Percentiles rank a stretch among this genome's conserved stretches.
phyloP scores from a whole-genome alignment of 768 basidiomycete genomes.

The Lactarius hengduanensis region DNA sequence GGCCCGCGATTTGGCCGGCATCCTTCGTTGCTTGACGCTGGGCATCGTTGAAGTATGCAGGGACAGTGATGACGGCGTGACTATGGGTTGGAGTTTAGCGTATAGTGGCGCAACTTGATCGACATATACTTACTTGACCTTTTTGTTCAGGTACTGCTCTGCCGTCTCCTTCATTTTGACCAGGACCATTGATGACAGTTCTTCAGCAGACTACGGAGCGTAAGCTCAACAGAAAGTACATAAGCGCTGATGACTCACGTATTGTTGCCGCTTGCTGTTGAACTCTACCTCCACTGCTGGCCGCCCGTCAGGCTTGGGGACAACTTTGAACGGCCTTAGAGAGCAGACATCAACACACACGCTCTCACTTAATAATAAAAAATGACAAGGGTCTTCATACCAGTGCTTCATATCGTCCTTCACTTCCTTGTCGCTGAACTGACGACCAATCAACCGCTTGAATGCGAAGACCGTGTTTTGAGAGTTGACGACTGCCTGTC shows the following conservation, averaged over 20 bases:
- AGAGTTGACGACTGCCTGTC: slow-evolving; percentile 95
- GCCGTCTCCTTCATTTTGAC: slow-evolving; percentile 96
- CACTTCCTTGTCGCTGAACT: slow-evolving; percentile 91
- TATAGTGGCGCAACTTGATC: background rate
- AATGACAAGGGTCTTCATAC: slow-evolving; percentile 39
- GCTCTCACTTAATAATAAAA: background rate
- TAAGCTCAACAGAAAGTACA: background rate
- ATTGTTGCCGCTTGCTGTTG: slow-evolving; percentile 77
- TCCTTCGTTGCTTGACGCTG: slow-evolving; percentile 99
- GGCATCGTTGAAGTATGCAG: slow-evolving; percentile 99
- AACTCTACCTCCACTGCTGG: slow-evolving; percentile 85
- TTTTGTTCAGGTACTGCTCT: slow-evolving; percentile 89
- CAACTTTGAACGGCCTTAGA: slow-evolving; percentile 76
- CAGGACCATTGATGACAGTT: slow-evolving; percentile 84
- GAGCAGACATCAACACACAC: background rate
- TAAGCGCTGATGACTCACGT: slow-evolving; percentile 48
- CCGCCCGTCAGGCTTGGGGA: slow-evolving; percentile 66
- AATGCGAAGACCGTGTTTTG: slow-evolving; percentile 92
- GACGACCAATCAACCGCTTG: slow-evolving; percentile 92
- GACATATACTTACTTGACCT: slow-evolving; percentile 73
- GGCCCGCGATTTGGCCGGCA: slow-evolving; percentile 95
- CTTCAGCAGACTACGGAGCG: slow-evolving; percentile 68
- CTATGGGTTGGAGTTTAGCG: slow-evolving; percentile 38
- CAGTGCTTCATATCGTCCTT: slow-evolving; percentile 87
- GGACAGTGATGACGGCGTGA: slow-evolving; percentile 91